Evolutionary conservation across 1,284 basidiomycete species (phyloP), one percentile per base, ranked within the genome.

Genomic region (Anthracocystis panici-leucophaei): DNA sequence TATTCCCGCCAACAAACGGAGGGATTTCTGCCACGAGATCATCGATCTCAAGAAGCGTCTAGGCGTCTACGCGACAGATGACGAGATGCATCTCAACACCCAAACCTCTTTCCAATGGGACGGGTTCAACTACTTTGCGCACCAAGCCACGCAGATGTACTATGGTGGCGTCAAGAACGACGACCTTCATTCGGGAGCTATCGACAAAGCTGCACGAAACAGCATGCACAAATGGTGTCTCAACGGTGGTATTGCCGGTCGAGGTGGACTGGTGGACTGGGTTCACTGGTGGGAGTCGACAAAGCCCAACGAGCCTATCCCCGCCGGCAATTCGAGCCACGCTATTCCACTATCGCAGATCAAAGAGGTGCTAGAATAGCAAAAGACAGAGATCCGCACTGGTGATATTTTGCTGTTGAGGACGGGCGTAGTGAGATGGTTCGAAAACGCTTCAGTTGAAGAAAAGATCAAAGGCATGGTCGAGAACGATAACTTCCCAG

Each of bases 261-360:
- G 72, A 16, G 72, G 72, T n/a, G 67, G 70, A 5, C 27, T 75
- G 38, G 72, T 75, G 0, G 72, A 75, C 38, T 75, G 72, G 72
- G 66, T 75, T 33, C 63, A 63, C n/a, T 75, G 72, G 72, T 75
- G 67, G 66, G 72, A 75, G 25, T 58, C 62, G 23, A 75, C 66
- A 10, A 62, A 60, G 33, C 33, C 44, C 4, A n/a, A 23, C n/a
- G 53, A 64, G 18, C 63, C 66, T 2, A 27, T 70, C 23, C 72
- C 72, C 9, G 25, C 56, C 11, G 66, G 33, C 12, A 70, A 75
- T 54, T 63, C 63, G 18, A 66, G 63, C 3, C 66, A 63, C n/a
- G 55, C 58, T 8, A 75, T 70, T 33, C 67, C 67, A 1, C 52
- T 75, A 0, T 45, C 45, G 18, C 65, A 75, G 59, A 67, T 75